Base-by-base conservation (phyloP, 2,329 filamentous ascomycete genomes). In the Mycocentrospora acerina region DNA sequence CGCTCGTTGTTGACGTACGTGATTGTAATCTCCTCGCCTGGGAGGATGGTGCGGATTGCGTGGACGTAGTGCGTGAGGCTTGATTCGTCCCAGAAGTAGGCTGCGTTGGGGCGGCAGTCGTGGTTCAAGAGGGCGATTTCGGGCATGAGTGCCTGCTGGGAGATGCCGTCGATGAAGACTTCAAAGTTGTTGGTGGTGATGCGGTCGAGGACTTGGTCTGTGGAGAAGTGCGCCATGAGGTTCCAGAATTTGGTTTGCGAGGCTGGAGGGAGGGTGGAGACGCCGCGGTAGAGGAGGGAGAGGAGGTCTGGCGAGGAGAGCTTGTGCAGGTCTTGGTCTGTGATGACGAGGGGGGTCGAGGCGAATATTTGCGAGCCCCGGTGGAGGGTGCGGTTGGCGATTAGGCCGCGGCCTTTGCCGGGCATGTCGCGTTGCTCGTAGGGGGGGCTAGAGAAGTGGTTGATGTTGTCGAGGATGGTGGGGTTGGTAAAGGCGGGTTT, bases 11-110 rank as follows among this genome's bases (percentile, higher is more conserved):
- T 64, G 16, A 70, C 62, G 40, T 72, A 73, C 4, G 69, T 69
- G 37, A 72, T 70, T 1, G 63, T 70, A 25, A 73, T 67, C 39
- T 73, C 70, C 40, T 71, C 61, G 33, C 67, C 68, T 1, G 62
- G 54, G 17, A 54, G 46, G 31, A 70, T 68, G n/a, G 60, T 57
- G 22, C 62, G 52, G 11, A 65, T 61, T 1, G 68, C 69, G 29
- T 71, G 64, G 5, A 71, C 65, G 37, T 66, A 60, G 35, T 71
- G 69, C 11, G 61, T 66, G 31, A 73, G 40, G 8, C 58, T 64
- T 13, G 59, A 37, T 15, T 59, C 53, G 41, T 71, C 69, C 32
- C 66, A 65, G 46, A 69, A 69, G 41, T 70, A 67, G 14, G 68
- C 70, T 1, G 69, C 68, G 19, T 70, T 68, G 7, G 63, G 60